phyloP scores from a whole-genome alignment of 192 early-diverging fungal genomes.

The Cladochytrium replicatum region DNA sequence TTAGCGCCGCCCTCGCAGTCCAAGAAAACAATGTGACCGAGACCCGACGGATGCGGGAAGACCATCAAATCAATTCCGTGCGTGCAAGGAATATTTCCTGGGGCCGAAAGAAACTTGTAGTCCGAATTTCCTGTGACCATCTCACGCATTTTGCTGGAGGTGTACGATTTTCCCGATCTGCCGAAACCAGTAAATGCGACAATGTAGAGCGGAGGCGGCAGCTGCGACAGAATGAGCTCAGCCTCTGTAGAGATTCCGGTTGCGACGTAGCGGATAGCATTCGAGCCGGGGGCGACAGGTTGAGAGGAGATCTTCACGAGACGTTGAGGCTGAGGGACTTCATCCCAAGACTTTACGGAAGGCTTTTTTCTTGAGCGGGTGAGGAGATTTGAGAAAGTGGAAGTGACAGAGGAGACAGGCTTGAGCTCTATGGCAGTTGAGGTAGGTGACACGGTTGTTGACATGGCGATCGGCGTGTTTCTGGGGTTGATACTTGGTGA shows the following conservation, averaged over 20 bases:
- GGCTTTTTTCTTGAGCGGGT: constrained; percentile 9
- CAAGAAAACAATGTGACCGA: constrained; percentile 35
- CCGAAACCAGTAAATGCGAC: constrained; percentile 43
- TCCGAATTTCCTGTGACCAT: constrained; percentile 26
- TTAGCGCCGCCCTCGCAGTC: constrained; percentile 47
- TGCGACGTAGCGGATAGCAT: constrained; percentile 28
- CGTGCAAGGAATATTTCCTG: constrained; percentile 43
- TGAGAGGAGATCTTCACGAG: constrained; percentile 27
- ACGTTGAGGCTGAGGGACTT: constrained; percentile 26
- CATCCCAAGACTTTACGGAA: constrained; percentile 21
- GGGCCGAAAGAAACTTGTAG: constrained; percentile 31
- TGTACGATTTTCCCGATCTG: constrained; percentile 31
- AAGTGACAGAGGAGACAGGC: no score
- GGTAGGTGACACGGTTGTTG: no score
- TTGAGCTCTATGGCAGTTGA: no score
- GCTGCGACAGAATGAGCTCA: constrained; percentile 24
- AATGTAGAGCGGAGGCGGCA: constrained; percentile 33
- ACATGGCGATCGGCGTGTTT: no score
- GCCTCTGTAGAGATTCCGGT: constrained; percentile 40
- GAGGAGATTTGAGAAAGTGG: constrained; percentile 17
- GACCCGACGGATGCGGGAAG: constrained; percentile 28
- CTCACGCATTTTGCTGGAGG: constrained; percentile 23
- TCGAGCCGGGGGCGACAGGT: constrained; percentile 12
- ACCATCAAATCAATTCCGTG: constrained; percentile 49
- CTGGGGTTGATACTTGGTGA: no score